Conservation (phyloP, 1,284 basidiomycete species). For the Coriolopsis trogii region DNA sequence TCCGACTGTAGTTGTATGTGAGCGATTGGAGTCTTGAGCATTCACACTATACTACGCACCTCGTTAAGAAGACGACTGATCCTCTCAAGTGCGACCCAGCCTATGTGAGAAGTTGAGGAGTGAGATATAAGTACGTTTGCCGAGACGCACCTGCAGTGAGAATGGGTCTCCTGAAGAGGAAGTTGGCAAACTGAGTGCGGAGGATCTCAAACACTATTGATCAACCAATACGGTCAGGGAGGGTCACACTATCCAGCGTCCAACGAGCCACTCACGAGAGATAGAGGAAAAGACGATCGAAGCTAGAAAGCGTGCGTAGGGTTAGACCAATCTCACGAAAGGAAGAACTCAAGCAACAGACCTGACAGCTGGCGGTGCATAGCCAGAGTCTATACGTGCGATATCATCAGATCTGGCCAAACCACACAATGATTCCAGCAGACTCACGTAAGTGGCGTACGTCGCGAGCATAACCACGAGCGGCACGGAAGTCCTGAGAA, state of each 20-base stretch:
- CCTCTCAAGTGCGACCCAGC: conserved; percentile 48
- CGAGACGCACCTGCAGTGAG: conserved; percentile 28
- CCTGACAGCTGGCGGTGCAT: conserved; percentile 35
- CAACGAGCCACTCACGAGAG: conserved; percentile 26
- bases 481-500: conserved; percentile 44
- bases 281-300: conserved; percentile 43
- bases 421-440: background rate
- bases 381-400: conserved; percentile 33
- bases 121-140: background rate
- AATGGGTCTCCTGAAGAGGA: conserved; percentile 32
- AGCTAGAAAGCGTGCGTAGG: conserved; percentile 25
- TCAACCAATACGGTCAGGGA: background rate
- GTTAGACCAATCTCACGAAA: background rate
- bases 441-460: conserved; percentile 57
- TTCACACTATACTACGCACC: conserved; percentile 22
- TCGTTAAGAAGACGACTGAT: conserved; percentile 46
- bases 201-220: conserved; percentile 38
- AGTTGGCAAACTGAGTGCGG: conserved; percentile 29
- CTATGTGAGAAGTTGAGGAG: conserved; percentile 2
- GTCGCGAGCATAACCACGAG: conserved; percentile 69
- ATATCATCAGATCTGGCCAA: background rate
- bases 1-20: conserved; percentile 40
- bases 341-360: conserved; percentile 11
- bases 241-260: background rate
- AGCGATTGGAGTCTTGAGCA: conserved; percentile 3